Evolutionary conservation across 148 eudicot genomes (phyloP).

Genomic region (Dysphania ambrosioides): DNA sequence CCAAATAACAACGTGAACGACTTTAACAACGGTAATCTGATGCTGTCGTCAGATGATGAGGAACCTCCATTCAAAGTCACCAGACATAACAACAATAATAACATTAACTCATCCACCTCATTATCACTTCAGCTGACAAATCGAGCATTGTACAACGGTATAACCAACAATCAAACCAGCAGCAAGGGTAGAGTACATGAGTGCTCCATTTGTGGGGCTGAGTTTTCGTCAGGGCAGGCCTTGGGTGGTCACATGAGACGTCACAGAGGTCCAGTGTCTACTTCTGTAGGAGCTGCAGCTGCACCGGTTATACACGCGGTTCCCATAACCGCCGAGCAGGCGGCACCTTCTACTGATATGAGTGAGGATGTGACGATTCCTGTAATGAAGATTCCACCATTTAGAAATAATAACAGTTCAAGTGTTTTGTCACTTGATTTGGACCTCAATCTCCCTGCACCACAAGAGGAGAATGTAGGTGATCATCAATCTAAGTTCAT

Average conservation of each 20-base stretch:
- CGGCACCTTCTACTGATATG: background rate
- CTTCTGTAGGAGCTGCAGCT: background rate
- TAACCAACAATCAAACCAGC: background rate
- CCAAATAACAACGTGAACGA: background rate
- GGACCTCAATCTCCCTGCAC: slow-evolving; percentile 47
- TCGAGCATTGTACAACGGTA: slow-evolving; percentile 16
- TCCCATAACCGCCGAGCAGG: background rate
- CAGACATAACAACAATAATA: background rate
- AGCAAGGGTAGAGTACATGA: slow-evolving; percentile 36
- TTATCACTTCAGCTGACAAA: slow-evolving; percentile 33
- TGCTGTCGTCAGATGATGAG: slow-evolving; percentile 31
- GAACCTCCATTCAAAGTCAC: slow-evolving; percentile 22
- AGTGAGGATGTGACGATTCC: background rate
- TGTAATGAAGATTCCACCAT: slow-evolving; percentile 2
- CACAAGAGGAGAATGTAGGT: slow-evolving; percentile 20
- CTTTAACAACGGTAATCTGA: slow-evolving; percentile 1
- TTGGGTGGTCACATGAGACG: slow-evolving; percentile 51
- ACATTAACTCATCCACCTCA: slow-evolving; percentile 15
- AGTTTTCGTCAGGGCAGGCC: slow-evolving; percentile 46
- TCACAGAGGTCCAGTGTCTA: slow-evolving; percentile 26
- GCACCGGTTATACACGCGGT: slow-evolving; percentile 11
- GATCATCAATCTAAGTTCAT: slow-evolving; percentile 18
- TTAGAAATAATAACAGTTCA: background rate
- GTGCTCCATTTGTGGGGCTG: slow-evolving; percentile 42
- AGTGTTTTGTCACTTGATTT: slow-evolving; percentile 29